phyloP scores from a whole-genome alignment of 139 green algal genomes.

The Astrephomene gubernaculifera region DNA sequence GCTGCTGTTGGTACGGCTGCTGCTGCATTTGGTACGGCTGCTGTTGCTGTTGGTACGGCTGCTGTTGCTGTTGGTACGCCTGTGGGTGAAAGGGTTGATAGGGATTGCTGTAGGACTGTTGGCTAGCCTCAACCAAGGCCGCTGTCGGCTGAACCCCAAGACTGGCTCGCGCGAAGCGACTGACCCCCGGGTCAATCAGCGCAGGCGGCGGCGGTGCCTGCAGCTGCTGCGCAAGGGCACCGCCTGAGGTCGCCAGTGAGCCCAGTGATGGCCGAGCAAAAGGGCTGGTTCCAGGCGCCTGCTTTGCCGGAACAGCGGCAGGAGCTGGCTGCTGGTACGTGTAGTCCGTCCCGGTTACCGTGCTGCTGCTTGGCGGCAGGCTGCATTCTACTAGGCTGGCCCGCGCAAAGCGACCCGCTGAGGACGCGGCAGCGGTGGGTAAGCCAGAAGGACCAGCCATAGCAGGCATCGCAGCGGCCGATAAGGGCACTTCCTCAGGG shows the following conservation, averaged over 20 bases:
- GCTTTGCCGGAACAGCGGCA: neutral
- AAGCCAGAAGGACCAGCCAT: no score
- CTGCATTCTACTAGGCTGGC: neutral
- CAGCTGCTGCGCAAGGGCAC: neutral
- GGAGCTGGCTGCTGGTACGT: neutral
- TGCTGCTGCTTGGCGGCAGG: no score
- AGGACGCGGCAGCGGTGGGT: no score
- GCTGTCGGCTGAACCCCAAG: neutral
- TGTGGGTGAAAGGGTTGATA: no score
- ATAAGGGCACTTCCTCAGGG: neutral
- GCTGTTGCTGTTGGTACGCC: no score
- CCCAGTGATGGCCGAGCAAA: constrained; percentile 1
- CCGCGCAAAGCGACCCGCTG: neutral
- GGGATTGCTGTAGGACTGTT: no score
- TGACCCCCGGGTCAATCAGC: neutral
- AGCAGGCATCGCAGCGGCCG: neutral
- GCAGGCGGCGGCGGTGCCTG: neutral
- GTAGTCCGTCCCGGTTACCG: neutral
- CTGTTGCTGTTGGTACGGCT: no score
- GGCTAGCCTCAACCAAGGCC: no score
- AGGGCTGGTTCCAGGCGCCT: neutral
- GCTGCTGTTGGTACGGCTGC: no score
- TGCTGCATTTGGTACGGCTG: no score
- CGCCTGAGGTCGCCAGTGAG: neutral
- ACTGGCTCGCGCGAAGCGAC: neutral